phyloP scores from a whole-genome alignment of 345 rosid species.

The Lumnitzera littorea region DNA sequence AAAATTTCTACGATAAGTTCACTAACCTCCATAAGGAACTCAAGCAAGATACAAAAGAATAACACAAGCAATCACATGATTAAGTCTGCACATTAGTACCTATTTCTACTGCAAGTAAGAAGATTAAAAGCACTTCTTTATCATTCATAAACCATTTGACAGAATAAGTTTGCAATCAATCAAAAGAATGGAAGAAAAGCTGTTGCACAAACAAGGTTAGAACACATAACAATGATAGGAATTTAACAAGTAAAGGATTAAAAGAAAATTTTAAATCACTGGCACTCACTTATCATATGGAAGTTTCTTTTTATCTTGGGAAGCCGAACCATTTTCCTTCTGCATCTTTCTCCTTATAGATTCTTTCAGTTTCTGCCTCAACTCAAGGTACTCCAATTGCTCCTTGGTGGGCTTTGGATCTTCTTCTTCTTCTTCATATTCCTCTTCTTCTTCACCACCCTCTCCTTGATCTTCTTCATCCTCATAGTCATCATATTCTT shows the following conservation, averaged over 20 bases:
- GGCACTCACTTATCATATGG: slow-evolving; percentile 57
- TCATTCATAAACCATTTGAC: too few relatives aligned
- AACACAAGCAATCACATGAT: too few relatives aligned
- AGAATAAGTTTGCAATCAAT: too few relatives aligned
- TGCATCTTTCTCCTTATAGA: slow-evolving; percentile 41
- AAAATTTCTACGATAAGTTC: too few relatives aligned
- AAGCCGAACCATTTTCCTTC: slow-evolving; percentile 33
- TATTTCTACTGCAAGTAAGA: too few relatives aligned
- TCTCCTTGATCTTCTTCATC: too few relatives aligned
- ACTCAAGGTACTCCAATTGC: slow-evolving; percentile 51
- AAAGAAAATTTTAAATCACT: not conserved
- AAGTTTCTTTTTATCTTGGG: slow-evolving; percentile 36
- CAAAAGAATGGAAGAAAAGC: not conserved
- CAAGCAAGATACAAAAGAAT: too few relatives aligned
- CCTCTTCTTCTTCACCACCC: slow-evolving; percentile 14
- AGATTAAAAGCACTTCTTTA: too few relatives aligned
- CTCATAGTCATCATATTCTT: slow-evolving; percentile 44
- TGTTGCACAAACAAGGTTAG: not conserved
- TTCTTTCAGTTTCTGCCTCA: slow-evolving; percentile 63
- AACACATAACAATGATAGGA: too few relatives aligned
- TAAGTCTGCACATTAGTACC: too few relatives aligned
- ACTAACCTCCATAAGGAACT: too few relatives aligned
- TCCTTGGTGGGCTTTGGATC: slow-evolving; percentile 45
- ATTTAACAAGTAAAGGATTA: not conserved
- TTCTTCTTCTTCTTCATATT: slow-evolving; percentile 34